Percentiles rank a stretch among this genome's conserved stretches.
phyloP scores from a whole-genome alignment of 306 rosid genomes.

The Vigna reflexopilosa region DNA sequence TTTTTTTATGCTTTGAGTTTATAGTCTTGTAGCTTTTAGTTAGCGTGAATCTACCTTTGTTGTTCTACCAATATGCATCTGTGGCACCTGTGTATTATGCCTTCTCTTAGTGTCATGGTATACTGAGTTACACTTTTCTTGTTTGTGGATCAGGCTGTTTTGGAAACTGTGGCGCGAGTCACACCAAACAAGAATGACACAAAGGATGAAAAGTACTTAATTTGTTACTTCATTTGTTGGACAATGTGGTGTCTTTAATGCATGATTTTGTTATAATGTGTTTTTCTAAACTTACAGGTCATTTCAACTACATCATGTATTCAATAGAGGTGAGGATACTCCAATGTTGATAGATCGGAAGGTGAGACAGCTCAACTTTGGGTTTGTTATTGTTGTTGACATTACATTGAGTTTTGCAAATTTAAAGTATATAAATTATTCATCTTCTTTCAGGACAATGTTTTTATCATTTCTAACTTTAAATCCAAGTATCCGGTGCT shows the following conservation, averaged over 20 bases:
- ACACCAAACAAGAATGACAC: constrained; percentile 94
- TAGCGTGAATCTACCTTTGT: constrained; percentile 33
- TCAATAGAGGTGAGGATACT: constrained; percentile 91
- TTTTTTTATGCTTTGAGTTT: neutral
- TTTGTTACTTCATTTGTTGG: constrained; percentile 37
- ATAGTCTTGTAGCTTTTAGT: constrained; percentile 5
- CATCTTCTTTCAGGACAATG: constrained; percentile 78
- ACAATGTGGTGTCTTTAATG: constrained; percentile 16
- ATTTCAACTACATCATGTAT: constrained; percentile 80
- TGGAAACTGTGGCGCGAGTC: constrained; percentile 99
- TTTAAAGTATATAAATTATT: constrained; percentile 30
- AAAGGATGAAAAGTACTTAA: constrained; percentile 87
- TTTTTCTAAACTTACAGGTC: constrained; percentile 58
- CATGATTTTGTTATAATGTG: constrained; percentile 33
- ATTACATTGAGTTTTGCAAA: constrained; percentile 26
- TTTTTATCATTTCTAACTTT: constrained; percentile 86
- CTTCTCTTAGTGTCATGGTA: constrained; percentile 10
- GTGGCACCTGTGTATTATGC: constrained; percentile 1
- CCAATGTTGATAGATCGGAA: constrained; percentile 94
- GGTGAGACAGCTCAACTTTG: constrained; percentile 58
- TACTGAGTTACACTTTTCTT: constrained; percentile 48
- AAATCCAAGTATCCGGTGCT: constrained; percentile 97
- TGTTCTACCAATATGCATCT: constrained; percentile 15
- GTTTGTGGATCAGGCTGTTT: constrained; percentile 78
- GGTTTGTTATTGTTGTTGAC: constrained; percentile 23